These are phyloP conservation scores for Globisporangium cederbergense DNA, from an alignment of 352 stramenopile species.

Conservation along the genomic window DNA sequence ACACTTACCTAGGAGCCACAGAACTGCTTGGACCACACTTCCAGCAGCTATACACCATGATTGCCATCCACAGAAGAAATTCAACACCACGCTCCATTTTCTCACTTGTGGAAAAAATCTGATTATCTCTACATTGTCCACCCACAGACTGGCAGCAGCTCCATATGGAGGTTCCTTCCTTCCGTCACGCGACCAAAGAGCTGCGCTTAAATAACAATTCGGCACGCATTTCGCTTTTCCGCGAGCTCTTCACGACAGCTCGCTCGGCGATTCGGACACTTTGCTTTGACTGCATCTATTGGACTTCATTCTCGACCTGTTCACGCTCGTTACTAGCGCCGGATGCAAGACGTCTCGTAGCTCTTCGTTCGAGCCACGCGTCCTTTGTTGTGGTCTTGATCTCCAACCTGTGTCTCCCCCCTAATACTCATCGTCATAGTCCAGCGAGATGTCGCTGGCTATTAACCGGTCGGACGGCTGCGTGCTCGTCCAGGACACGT, in stretches of 20 bases:
- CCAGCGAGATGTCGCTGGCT: slow-evolving; percentile 44
- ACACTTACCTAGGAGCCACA: background rate
- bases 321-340: background rate
- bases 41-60: no score
- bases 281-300: background rate
- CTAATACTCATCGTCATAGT: slow-evolving; percentile 52
- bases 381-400: background rate
- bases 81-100: background rate
- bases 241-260: slow-evolving; percentile 1
- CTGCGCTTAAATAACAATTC: slow-evolving; percentile 12
- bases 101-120: slow-evolving; percentile 1
- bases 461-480: slow-evolving; percentile 39
- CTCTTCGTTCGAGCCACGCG: slow-evolving; percentile 2
- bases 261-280: background rate
- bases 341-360: background rate
- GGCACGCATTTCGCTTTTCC: background rate
- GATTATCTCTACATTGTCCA: slow-evolving; percentile 10
- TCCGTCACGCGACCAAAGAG: background rate
- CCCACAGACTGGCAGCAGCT: background rate
- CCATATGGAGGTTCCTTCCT: no score
- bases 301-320: background rate
- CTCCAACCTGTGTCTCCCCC: slow-evolving; percentile 15
- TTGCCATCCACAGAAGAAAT: background rate
- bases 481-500: slow-evolving; percentile 53
- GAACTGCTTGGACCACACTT: background rate